Conservation (phyloP, 192 early-diverging fungal genomes). For the Mortierella hygrophila region DNA sequence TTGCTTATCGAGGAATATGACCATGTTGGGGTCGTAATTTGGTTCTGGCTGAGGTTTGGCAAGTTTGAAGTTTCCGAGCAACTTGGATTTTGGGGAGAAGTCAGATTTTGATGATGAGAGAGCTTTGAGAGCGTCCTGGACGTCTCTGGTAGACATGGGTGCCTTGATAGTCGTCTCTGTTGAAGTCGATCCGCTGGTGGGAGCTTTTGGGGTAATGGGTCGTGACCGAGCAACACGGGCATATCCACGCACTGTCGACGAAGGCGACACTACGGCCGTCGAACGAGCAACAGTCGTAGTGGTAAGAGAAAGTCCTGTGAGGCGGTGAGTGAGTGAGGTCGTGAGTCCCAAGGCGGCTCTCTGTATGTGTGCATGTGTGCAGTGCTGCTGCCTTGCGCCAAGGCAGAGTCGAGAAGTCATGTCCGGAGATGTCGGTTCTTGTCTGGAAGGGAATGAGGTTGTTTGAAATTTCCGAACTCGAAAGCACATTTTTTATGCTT, state of each 20-base stretch:
- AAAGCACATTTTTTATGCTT: too few species aligned
- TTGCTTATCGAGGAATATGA: conserved; percentile 52
- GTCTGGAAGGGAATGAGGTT: background rate
- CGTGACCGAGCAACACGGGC: conserved; percentile 35
- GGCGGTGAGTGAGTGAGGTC: conserved; percentile 4
- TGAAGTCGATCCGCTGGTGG: background rate
- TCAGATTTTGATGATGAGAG: conserved; percentile 2
- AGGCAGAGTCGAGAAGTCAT: background rate
- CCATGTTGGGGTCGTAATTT: conserved; percentile 51
- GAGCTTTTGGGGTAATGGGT: conserved; percentile 20
- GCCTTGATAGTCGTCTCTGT: background rate
- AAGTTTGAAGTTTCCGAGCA: conserved; percentile 33
- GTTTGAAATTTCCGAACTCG: background rate
- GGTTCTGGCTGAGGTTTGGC: conserved; percentile 14
- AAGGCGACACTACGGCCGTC: background rate
- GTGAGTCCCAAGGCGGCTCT: background rate
- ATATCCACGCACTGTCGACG: conserved; percentile 15
- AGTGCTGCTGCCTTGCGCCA: background rate
- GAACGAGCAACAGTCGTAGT: background rate
- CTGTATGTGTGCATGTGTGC: background rate
- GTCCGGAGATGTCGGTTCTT: background rate
- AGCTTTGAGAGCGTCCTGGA: background rate
- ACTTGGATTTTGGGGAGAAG: background rate
- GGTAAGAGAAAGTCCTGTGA: conserved; percentile 14
- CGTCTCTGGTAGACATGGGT: background rate